Conservation (phyloP, 805 yeast genomes). For the Kodamaea sagamina region DNA sequence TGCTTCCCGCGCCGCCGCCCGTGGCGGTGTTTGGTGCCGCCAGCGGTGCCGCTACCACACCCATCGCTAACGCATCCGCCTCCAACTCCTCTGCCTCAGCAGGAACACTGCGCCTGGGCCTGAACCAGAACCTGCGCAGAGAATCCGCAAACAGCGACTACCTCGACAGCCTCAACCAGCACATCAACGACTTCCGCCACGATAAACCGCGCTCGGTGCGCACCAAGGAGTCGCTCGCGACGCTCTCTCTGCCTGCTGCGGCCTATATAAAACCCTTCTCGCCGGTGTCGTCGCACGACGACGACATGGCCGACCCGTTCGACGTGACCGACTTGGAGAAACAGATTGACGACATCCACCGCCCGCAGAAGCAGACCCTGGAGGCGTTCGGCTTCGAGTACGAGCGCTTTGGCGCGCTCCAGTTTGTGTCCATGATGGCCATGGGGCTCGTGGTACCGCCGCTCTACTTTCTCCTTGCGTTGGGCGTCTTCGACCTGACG, state of each 20-base stretch:
- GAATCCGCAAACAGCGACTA: conserved; percentile 13
- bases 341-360: conserved; percentile 12
- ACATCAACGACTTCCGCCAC: conserved; percentile 17
- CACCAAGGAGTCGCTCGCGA: conserved; percentile 9
- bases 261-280: neutral
- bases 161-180: conserved; percentile 13
- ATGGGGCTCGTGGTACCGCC: conserved; percentile 41
- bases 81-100: conserved; percentile 1
- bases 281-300: neutral
- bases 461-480: conserved; percentile 34
- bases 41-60: neutral
- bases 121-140: conserved; percentile 5
- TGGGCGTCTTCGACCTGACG: conserved; percentile 38
- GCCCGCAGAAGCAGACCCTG: conserved; percentile 2
- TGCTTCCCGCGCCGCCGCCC: conserved; percentile 4
- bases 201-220: conserved; percentile 16
- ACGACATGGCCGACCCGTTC: neutral
- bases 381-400: conserved; percentile 4
- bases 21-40: neutral
- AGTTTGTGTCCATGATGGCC: conserved; percentile 25
- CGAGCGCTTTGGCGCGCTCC: conserved; percentile 18
- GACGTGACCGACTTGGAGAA: conserved; percentile 14
- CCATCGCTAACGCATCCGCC: neutral
- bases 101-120: conserved; percentile 6
- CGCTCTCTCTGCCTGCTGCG: conserved; percentile 9